A percentile compares a stretch with the other conserved stretches of the same genome.
Evolutionary conservation across 306 rosid species (phyloP).

Genomic region (Cotoneaster glaucophyllus): DNA sequence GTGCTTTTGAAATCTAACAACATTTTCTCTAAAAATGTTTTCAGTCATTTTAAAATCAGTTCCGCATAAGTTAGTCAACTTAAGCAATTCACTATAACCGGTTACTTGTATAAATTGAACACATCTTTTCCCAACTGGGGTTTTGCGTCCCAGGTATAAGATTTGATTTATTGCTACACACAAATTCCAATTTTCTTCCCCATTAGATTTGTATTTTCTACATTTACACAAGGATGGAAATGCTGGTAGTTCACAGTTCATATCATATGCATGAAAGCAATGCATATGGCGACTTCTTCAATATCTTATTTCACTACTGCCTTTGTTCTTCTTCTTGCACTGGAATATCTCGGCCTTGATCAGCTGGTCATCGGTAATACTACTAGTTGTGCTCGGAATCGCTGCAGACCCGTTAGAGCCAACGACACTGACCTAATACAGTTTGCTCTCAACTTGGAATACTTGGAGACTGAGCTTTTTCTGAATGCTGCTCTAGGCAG

Average conservation of each 20-base stretch:
- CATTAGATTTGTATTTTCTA: background rate
- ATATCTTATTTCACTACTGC: background rate
- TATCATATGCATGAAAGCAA: background rate
- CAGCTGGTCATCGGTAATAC: background rate
- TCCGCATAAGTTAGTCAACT: too few relatives aligned
- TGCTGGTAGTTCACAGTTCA: background rate
- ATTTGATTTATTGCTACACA: background rate
- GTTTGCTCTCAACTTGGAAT: conserved; percentile 29
- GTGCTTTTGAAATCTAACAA: too few relatives aligned
- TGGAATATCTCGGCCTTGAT: background rate
- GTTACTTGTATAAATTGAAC: background rate
- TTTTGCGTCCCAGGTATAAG: background rate
- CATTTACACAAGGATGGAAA: background rate
- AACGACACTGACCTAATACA: conserved; percentile 9
- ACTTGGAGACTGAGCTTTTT: conserved; percentile 22
- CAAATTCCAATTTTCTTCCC: background rate
- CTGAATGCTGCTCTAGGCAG: conserved; percentile 2
- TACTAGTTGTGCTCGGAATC: background rate
- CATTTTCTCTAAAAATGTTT: too few relatives aligned
- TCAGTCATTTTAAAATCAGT: too few relatives aligned
- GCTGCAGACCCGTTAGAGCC: conserved; percentile 13
- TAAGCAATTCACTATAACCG: too few relatives aligned
- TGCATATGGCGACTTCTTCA: background rate
- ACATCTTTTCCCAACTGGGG: background rate
- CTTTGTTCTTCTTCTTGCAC: background rate